Base-by-base conservation (phyloP, 352 stramenopile species). In the Phytophthora palmivora region DNA sequence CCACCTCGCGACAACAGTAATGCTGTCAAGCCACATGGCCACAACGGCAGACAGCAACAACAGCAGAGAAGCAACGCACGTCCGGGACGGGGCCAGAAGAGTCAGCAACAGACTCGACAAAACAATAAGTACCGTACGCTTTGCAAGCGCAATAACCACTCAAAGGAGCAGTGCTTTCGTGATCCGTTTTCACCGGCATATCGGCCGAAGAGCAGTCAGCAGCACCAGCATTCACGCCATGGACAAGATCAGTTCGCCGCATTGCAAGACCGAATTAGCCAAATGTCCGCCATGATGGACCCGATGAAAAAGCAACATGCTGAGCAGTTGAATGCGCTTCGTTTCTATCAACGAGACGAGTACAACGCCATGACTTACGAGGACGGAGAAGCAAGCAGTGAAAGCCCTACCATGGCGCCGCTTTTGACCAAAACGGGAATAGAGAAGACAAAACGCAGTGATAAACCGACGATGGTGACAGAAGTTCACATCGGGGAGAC, bases 261-360 rank as follows among this genome's bases (percentile, higher is more conserved):
- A 16, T 37, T 45, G 21, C 48, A 56, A 26, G 33, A 45, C 5
- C 19, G 37, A 30, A 46, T 56, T 34, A 45, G 22, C 33, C 33
- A 56, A 34, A 37, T 56, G 48, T 37, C 48, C n/a, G 48, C n/a
- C 8, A 56, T 45, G 48, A 56, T 56, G 33, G 48, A 56, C 21
- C 44, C 33, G 6, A 56, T 56, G 34, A n/a, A 56, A 14, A 46
- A 56, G 15, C 34, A 22, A 7, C 33, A 45, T 21, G 48, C 34
- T 8, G 48, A 56, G 4, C 19, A 56, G 34, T 5, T 56, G 34
- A 56, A 46, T 18, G 48, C 48, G 2, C 21, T 56, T 7, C 14
- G 34, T 6, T 56, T 56, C 33, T 45, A 45, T 5, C 46, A 54
- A 22, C 4, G 10, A 3, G 33, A 56, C 8, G 48, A 38, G 22